Conservation (phyloP, 805 yeast genomes). For the Torulaspora indica region DNA sequence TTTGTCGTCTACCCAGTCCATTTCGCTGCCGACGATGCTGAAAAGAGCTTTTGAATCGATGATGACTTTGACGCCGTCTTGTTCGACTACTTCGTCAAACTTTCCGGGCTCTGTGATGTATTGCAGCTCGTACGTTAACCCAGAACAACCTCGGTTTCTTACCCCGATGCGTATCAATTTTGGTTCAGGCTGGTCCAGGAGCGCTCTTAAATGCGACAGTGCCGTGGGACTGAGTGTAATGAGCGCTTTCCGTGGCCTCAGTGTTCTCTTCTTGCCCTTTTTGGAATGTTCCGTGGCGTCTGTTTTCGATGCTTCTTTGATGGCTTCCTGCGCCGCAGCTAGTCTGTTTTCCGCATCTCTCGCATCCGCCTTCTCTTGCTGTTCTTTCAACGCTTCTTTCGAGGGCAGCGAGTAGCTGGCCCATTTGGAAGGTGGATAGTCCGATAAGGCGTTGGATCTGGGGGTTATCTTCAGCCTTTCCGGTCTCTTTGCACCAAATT, state of each 20-base stretch:
- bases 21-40: slow-evolving; percentile 92
- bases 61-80: slow-evolving; percentile 87
- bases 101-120: slow-evolving; percentile 89
- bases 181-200: slow-evolving; percentile 79
- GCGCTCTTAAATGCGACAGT: slow-evolving; percentile 57
- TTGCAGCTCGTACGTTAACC: slow-evolving; percentile 84
- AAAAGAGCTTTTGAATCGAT: slow-evolving; percentile 95
- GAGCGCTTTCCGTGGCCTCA: slow-evolving; percentile 86
- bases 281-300: slow-evolving; percentile 14
- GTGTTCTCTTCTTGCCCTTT: slow-evolving; percentile 51
- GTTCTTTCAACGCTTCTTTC: slow-evolving; percentile 45
- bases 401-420: slow-evolving; percentile 46
- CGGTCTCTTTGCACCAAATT: slow-evolving; percentile 4
- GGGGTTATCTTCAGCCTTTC: neutral
- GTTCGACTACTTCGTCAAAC: slow-evolving; percentile 89
- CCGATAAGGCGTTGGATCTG: slow-evolving; percentile 1
- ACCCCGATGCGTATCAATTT: slow-evolving; percentile 89
- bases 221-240: slow-evolving; percentile 78
- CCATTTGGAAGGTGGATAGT: slow-evolving; percentile 27
- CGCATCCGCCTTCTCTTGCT: slow-evolving; percentile 30
- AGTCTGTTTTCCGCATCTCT: slow-evolving; percentile 21
- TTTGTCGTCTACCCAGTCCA: slow-evolving; percentile 98
- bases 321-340: slow-evolving; percentile 18
- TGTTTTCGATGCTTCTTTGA: slow-evolving; percentile 5
- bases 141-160: slow-evolving; percentile 95